These are phyloP conservation scores for Jaapia argillacea DNA, from an alignment of 768 basidiomycete species.

Conservation along the genomic window DNA sequence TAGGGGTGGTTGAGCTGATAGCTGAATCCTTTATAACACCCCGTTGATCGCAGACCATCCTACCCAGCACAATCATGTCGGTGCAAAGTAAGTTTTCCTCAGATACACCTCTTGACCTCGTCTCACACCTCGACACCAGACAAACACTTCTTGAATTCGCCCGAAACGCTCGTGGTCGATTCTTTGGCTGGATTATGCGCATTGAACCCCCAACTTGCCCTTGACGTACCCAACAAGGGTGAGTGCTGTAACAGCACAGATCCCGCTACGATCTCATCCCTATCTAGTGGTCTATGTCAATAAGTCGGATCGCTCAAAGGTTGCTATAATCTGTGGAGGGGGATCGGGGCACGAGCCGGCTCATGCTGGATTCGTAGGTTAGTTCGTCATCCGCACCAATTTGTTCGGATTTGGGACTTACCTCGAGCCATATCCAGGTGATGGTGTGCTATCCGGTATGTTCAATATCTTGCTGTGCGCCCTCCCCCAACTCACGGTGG, in stretches of 20 bases:
- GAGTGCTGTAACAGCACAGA: conserved; percentile 4
- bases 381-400: conserved; percentile 9
- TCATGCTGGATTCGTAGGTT: conserved; percentile 85
- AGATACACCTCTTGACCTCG: not conserved
- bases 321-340: conserved; percentile 75
- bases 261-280: not conserved
- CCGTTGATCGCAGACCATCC: too few species aligned
- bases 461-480: not conserved
- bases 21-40: too few species aligned
- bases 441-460: conserved; percentile 69
- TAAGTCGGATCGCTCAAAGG: conserved; percentile 49
- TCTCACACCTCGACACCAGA: conserved; percentile 7
- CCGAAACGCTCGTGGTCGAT: conserved; percentile 65
- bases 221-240: conserved; percentile 72
- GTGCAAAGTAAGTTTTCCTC: not conserved
- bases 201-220: conserved; percentile 58
- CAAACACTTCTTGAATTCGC: conserved; percentile 76
- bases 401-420: not conserved
- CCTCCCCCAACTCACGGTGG: conserved; percentile 1
- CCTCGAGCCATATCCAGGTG: conserved; percentile 28
- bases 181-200: conserved; percentile 65
- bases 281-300: conserved; percentile 51
- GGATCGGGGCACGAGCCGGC: conserved; percentile 90
- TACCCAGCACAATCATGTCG: not conserved
- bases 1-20: too few species aligned